A percentile compares a stretch with the other conserved stretches of the same genome.
Conservation (phyloP, 257 asterid species). For the Solanum paucissectum region DNA sequence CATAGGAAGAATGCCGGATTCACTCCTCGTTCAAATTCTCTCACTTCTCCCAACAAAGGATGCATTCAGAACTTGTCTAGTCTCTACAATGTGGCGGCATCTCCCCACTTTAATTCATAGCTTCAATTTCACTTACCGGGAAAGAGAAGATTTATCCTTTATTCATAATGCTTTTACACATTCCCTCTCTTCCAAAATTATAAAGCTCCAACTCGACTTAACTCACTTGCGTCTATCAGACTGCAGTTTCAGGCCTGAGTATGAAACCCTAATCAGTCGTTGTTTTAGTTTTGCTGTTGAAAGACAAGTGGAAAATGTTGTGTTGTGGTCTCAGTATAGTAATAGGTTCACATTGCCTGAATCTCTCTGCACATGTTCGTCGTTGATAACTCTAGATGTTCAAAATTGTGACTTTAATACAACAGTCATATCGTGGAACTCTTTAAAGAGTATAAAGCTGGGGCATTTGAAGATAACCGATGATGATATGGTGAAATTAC, state of each 20-base stretch:
- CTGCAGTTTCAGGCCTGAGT: neutral
- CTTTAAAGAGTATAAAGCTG: no score
- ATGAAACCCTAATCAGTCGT: neutral
- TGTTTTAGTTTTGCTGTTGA: neutral
- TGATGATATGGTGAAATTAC: no score
- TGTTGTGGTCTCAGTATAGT: no score
- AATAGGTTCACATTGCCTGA: no score
- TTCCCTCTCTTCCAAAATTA: neutral
- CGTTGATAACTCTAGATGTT: no score
- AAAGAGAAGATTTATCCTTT: neutral
- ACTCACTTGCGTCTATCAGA: neutral
- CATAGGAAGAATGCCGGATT: no score
- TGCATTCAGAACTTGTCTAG: neutral
- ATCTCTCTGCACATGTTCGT: no score
- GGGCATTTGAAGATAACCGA: no score
- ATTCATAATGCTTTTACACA: neutral
- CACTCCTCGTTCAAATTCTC: neutral
- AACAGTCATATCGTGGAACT: no score
- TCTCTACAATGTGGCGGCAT: neutral
- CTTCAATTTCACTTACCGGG: neutral
- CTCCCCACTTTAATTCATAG: neutral
- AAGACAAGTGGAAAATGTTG: no score
- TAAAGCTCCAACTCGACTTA: neutral
- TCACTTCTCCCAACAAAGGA: neutral
- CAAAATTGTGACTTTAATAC: no score